A percentile compares a stretch with the other conserved stretches of the same genome.
Conservation (phyloP, 768 basidiomycete species). For the Lentinus tigrinus region DNA sequence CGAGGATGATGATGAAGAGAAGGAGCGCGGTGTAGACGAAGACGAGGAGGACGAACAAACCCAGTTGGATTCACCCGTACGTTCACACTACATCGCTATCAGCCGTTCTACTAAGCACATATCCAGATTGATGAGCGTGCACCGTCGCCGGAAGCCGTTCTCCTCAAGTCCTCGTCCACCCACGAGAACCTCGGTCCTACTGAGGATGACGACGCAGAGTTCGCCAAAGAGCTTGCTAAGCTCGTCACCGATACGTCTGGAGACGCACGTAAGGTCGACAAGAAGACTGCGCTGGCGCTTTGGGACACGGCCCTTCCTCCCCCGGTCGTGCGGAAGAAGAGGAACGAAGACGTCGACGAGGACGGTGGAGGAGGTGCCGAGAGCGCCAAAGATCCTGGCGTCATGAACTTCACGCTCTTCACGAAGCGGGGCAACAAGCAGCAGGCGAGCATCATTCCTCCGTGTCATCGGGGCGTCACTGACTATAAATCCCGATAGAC, state of each 20-base stretch:
- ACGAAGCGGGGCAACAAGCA: constrained; percentile 93
- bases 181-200: constrained; percentile 80
- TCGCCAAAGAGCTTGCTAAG: constrained; percentile 93
- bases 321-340: constrained; percentile 64
- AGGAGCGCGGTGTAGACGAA: constrained; percentile 40
- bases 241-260: constrained; percentile 86
- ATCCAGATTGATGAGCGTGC: constrained; percentile 63
- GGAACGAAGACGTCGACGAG: constrained; percentile 56
- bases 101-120: neutral
- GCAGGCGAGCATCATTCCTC: constrained; percentile 51
- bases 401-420: constrained; percentile 92
- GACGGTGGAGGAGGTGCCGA: constrained; percentile 39
- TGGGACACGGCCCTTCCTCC: constrained; percentile 88
- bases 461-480: neutral
- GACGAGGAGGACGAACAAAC: constrained; percentile 72
- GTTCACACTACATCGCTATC: constrained; percentile 15
- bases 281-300: constrained; percentile 79
- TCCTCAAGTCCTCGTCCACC: constrained; percentile 54
- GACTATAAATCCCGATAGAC: constrained; percentile 42
- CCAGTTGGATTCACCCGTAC: constrained; percentile 54
- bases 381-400: constrained; percentile 31
- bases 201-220: constrained; percentile 89
- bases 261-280: constrained; percentile 84
- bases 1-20: constrained; percentile 44
- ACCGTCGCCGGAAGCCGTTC: constrained; percentile 79